Base-by-base conservation (phyloP, 176 grass and related monocot species). In the Pontederia crassipes region DNA sequence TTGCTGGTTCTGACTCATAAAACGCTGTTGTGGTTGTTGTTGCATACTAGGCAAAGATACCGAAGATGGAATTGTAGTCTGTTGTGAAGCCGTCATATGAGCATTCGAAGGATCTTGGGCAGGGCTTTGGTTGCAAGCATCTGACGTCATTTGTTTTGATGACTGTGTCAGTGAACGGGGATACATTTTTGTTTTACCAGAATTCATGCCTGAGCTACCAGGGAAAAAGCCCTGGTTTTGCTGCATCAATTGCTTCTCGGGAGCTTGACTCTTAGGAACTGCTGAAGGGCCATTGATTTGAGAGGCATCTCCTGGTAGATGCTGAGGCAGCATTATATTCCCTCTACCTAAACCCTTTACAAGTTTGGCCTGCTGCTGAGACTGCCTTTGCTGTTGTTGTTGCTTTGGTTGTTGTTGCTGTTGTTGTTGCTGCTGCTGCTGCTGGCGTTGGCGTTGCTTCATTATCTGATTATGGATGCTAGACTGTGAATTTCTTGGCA, bases 331-430 rank as follows among this genome's bases (percentile, higher is more conserved):
- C 74, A 84, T 15, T 65, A 93, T 80, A 75, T 81, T 80, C 47
- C 94, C 85, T 70, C 88, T 83, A 17, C 94, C 87, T 79, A 84
- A 77, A 52, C 84, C 83, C 77, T 92, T 92, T 64, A 88, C 81
- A 65, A 87, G 88, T 79, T 93, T 99, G 67, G 76, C 79, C 68
- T 85, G 85, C 58, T 93, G 93, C 68, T 81, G 90, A 66, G 74
- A 73, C 64, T 86, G 81, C 20, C 94, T 72, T 79, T 80, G 83
- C 59, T 54, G 74, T 28, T 72, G 68, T 50, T 77, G 80, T 58
- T 71, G 65, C 20, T 46, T 65, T 15, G 62, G 32, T 40, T 40
- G 32, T 40, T 40, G 77, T 51, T 59, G 68, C 52, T 66, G 61
- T 59, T 72, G 80, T 57, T 71, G 59, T 45, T 60, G 60, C 51